Conservation (phyloP, 257 asterid genomes). For the Jacaranda mimosifolia region DNA sequence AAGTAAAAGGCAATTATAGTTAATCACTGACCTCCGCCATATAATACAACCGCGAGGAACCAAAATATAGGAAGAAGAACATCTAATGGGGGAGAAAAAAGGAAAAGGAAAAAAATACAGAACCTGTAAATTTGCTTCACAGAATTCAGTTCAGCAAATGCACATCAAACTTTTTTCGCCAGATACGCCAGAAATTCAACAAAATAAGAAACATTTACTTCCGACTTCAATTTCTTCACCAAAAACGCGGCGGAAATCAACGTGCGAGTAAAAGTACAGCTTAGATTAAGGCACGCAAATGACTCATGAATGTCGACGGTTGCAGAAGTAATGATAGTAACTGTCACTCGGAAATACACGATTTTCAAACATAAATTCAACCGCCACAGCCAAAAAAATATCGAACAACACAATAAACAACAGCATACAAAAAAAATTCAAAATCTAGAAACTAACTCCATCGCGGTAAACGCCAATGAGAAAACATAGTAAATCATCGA, state of each 20-base stretch:
- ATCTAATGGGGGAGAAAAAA: neutral
- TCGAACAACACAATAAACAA: neutral
- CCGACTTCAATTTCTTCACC: constrained; percentile 26
- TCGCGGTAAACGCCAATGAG: neutral
- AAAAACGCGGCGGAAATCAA: constrained; percentile 7
- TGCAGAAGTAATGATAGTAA: constrained; percentile 36
- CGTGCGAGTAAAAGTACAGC: neutral
- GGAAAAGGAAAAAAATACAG: neutral
- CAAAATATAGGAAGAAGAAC: constrained; percentile 2
- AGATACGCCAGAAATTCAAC: constrained; percentile 12
- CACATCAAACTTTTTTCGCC: constrained; percentile 15
- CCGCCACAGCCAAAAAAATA: constrained; percentile 27
- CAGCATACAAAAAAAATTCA: neutral
- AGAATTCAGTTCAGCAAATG: constrained; percentile 27
- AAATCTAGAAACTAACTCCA: constrained; percentile 23
- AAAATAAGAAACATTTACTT: neutral
- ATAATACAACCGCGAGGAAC: constrained; percentile 16
- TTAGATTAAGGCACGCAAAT: constrained; percentile 34
- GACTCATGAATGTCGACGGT: constrained; percentile 46
- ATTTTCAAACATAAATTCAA: constrained; percentile 37
- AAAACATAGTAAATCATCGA: neutral
- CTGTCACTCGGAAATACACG: constrained; percentile 44
- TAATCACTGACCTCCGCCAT: neutral
- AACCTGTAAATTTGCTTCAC: constrained; percentile 17
- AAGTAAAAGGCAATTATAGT: neutral